A percentile compares a stretch with the other conserved stretches of the same genome.
Evolutionary conservation across 495 filamentous ascomycete species (phyloP).

Genomic region (Penicillium soppii): DNA sequence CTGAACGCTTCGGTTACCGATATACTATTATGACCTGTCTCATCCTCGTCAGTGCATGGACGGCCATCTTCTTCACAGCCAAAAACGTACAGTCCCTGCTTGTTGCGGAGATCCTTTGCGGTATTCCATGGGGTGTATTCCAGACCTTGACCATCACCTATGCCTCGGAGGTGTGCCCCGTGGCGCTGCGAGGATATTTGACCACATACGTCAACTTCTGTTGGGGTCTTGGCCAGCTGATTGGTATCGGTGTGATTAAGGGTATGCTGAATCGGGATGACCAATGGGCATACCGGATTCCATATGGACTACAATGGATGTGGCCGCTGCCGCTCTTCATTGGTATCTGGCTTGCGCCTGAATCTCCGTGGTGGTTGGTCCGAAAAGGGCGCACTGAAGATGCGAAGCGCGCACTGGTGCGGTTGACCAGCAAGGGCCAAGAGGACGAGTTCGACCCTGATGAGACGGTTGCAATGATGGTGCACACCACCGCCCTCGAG

Average conservation of each 20-base stretch:
- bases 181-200: constrained; percentile 68
- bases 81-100: constrained; percentile 66
- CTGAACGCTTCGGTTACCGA: constrained; percentile 71
- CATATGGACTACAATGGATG: constrained; percentile 81
- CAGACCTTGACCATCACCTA: constrained; percentile 79
- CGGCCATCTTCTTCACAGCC: constrained; percentile 75
- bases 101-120: constrained; percentile 72
- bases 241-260: constrained; percentile 72
- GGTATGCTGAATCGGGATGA: constrained; percentile 56
- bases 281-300: constrained; percentile 67
- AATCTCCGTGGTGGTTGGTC: constrained; percentile 83
- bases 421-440: constrained; percentile 57
- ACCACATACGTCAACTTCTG: constrained; percentile 83
- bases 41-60: constrained; percentile 64
- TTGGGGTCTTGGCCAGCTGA: constrained; percentile 77
- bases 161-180: constrained; percentile 75
- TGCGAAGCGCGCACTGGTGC: constrained; percentile 65
- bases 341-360: constrained; percentile 69
- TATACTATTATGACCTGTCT: constrained; percentile 72
- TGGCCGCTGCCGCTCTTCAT: constrained; percentile 76
- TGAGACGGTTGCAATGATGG: constrained; percentile 83
- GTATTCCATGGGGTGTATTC: constrained; percentile 81
- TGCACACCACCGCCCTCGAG: constrained; percentile 75
- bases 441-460: constrained; percentile 67
- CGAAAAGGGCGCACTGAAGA: constrained; percentile 65